Conservation (phyloP, 2,329 filamentous ascomycete genomes). For the Cryphonectria parasitica region DNA sequence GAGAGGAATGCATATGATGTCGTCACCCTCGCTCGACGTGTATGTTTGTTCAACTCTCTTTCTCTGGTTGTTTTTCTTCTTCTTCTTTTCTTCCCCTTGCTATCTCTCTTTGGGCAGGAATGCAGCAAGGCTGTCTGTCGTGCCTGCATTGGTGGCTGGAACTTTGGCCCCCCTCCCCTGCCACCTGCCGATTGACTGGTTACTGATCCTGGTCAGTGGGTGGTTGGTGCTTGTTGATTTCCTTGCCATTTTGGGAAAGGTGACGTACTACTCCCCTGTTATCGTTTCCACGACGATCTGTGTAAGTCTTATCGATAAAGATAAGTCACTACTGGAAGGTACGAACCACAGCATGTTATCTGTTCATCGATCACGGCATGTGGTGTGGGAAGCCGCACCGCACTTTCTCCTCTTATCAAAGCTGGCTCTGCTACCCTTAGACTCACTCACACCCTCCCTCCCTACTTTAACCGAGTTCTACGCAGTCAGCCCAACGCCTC, state of each 20-base stretch:
- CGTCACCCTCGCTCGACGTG: neutral
- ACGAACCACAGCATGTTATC: neutral
- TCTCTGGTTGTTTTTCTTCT: neutral
- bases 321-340: neutral
- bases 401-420: neutral
- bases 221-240: conserved; percentile 13
- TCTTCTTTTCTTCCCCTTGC: neutral
- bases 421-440: neutral
- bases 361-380: too few relatives aligned
- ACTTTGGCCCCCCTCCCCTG: neutral
- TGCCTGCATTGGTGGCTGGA: conserved; percentile 6
- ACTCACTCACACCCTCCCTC: neutral
- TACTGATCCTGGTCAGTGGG: conserved; percentile 1
- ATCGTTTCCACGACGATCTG: conserved; percentile 13
- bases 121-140: neutral
- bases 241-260: neutral
- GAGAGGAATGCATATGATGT: conserved; percentile 34
- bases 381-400: neutral
- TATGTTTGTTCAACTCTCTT: neutral
- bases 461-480: too few relatives aligned
- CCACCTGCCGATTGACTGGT: neutral
- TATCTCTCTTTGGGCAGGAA: neutral
- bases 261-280: neutral
- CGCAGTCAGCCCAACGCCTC: too few relatives aligned
- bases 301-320: conserved; percentile 9